A percentile compares a stretch with the other conserved stretches of the same genome.
Conservation (phyloP, 2,329 filamentous ascomycete species). For the Aspergillus sp. region DNA sequence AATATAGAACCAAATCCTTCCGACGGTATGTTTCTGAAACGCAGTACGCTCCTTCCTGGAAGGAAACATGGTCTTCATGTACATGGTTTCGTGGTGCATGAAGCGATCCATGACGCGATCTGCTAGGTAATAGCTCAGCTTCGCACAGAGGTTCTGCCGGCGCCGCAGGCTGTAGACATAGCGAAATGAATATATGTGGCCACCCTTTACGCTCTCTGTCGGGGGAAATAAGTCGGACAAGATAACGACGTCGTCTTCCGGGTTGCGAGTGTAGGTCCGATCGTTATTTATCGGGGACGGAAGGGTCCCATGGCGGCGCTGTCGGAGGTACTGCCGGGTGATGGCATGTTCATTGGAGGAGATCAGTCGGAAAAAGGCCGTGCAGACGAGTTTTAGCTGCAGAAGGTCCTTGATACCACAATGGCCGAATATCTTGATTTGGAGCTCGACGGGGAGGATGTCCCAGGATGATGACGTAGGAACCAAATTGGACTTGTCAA, state of each 20-base stretch:
- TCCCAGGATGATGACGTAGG: conserved; percentile 37
- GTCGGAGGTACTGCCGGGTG: conserved; percentile 40
- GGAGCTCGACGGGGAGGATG: conserved; percentile 39
- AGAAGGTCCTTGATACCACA: conserved; percentile 38
- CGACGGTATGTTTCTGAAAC: conserved; percentile 32
- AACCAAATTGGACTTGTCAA: conserved; percentile 21
- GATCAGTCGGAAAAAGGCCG: conserved; percentile 35
- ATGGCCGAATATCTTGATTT: conserved; percentile 40
- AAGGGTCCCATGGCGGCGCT: conserved; percentile 41
- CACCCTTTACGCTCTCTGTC: conserved; percentile 31
- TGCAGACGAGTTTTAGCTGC: conserved; percentile 38
- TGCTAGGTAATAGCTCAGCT: conserved; percentile 39
- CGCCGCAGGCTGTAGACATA: conserved; percentile 38
- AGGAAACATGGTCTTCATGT: conserved; percentile 31
- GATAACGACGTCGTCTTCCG: conserved; percentile 43
- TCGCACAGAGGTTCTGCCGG: conserved; percentile 38
- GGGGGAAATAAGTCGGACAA: conserved; percentile 44
- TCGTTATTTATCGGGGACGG: conserved; percentile 37
- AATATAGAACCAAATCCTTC: conserved; percentile 37
- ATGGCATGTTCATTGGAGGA: conserved; percentile 38
- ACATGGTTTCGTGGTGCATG: conserved; percentile 27
- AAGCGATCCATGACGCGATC: conserved; percentile 42
- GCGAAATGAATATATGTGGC: conserved; percentile 40
- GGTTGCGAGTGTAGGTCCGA: conserved; percentile 38
- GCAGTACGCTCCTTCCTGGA: conserved; percentile 32